Percentiles rank a stretch among this genome's conserved stretches.
These are phyloP conservation scores for Neoarthrinium moseri DNA, from an alignment of 2,329 filamentous ascomycete genomes.

Conservation along the genomic window DNA sequence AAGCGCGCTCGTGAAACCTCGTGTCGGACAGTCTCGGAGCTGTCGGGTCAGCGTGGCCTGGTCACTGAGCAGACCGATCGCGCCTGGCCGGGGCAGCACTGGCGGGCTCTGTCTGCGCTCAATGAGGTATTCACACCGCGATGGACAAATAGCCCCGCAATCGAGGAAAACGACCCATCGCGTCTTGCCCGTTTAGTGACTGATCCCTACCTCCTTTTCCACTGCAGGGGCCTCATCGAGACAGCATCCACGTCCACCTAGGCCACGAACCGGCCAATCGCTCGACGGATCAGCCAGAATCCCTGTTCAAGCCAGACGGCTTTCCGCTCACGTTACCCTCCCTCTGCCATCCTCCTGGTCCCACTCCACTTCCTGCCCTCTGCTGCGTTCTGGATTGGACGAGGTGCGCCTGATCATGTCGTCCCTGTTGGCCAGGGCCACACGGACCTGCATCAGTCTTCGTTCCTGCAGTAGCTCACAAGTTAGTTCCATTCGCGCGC, in stretches of 20 bases:
- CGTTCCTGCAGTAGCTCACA: constrained; percentile 16
- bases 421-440: constrained; percentile 12
- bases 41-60: neutral
- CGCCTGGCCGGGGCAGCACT: neutral
- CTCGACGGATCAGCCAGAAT: neutral
- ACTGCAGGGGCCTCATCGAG: constrained; percentile 1
- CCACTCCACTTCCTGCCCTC: too few species aligned
- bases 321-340: neutral
- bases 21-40: constrained; percentile 6
- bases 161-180: neutral
- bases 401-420: neutral
- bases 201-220: constrained; percentile 3
- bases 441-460: constrained; percentile 17
- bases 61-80: too few species aligned
- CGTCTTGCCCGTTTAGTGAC: constrained; percentile 5
- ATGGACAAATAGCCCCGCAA: too few species aligned
- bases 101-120: too few species aligned
- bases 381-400: neutral
- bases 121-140: too few species aligned
- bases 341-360: too few species aligned
- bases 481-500: neutral
- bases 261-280: neutral
- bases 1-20: constrained; percentile 1
- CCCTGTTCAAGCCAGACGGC: neutral
- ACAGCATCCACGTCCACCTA: constrained; percentile 1